Evolutionary conservation across 73 alveolate genomes (phyloP).

Genomic region (Blepharisma stoltei): DNA sequence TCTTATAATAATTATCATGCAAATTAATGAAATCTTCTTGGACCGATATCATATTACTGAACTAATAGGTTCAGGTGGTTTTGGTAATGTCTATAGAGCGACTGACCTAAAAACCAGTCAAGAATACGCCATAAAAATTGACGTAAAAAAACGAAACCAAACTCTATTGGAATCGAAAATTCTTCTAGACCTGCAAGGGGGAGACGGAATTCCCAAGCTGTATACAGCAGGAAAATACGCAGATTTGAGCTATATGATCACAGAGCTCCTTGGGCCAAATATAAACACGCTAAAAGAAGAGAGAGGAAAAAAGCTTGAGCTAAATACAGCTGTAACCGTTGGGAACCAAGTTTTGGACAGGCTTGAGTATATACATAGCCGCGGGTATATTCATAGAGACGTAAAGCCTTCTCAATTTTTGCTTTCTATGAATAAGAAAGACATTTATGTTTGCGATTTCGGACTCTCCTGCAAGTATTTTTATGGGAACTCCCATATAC

Average conservation of each 20-base stretch:
- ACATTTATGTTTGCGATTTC: background rate
- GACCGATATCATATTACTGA: background rate
- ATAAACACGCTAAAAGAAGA: too few species aligned
- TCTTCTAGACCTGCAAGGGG: too few species aligned
- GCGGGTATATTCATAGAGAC: background rate
- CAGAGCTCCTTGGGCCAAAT: too few species aligned
- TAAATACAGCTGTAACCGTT: background rate
- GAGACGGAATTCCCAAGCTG: too few species aligned
- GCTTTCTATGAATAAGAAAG: background rate
- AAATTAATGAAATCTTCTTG: background rate
- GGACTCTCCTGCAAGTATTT: background rate
- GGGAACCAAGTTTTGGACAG: background rate
- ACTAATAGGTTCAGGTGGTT: background rate
- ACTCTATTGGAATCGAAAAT: too few species aligned
- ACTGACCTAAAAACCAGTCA: background rate
- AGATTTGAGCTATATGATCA: too few species aligned
- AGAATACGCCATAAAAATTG: background rate
- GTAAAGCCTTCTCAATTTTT: constrained; percentile 11
- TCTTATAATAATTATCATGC: background rate
- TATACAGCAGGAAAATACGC: too few species aligned
- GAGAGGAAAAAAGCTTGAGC: too few species aligned
- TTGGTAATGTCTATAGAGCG: constrained; percentile 13
- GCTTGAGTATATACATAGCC: background rate
- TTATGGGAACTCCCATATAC: constrained; percentile 57
- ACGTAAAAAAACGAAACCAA: background rate